Base-by-base conservation (phyloP, 768 basidiomycete genomes). In the Suillus americanus region DNA sequence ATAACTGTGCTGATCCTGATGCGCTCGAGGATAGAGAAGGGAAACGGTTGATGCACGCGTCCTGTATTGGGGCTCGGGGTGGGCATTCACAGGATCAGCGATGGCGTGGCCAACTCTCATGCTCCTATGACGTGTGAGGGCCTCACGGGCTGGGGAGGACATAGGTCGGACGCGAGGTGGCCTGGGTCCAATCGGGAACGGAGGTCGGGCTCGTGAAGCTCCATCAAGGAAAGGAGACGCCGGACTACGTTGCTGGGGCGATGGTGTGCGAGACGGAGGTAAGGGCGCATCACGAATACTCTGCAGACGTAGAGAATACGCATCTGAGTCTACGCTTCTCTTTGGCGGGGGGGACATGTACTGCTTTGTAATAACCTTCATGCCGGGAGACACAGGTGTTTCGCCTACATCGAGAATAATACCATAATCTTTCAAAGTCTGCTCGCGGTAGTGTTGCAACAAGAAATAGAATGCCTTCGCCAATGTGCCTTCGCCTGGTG, bases 401-500 rank as follows among this genome's bases (percentile, higher is more conserved):
- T 68, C 68, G 64, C 78, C 77, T 12, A 72, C 55, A 56, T 79
- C 75, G 64, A 79, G 75, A 61, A 82, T 76, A 60, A 79, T 82
- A n/a, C 81, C 83, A 70, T 84, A 81, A 54, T 86, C 83, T 70
- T 85, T 80, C 69, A 87, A 77, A 1, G 79, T 79, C 62, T 85
- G 86, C 69, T 93, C 89, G 64, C 91, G 86, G 70, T 94, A 91
- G 74, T 85, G 85, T 46, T 85, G 80, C 23, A 97, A 83, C 43
- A 97, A 83, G 72, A 90, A 94, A 73, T 95, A 97, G 75, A 95
- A 95, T 0, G 91, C 92, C 73, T 96, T 96, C 12, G 92, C 90
- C 65, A 92, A 84, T 10, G 86, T 85, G 14, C 90, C 91, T 60
- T 85, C 79, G 23, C 89, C 91, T 20, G 83, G 81, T 13, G 89